Evolutionary conservation across 139 green algal genomes (phyloP), one percentile per base, ranked within the genome.

Genomic region (Coccomyxa sp.): DNA sequence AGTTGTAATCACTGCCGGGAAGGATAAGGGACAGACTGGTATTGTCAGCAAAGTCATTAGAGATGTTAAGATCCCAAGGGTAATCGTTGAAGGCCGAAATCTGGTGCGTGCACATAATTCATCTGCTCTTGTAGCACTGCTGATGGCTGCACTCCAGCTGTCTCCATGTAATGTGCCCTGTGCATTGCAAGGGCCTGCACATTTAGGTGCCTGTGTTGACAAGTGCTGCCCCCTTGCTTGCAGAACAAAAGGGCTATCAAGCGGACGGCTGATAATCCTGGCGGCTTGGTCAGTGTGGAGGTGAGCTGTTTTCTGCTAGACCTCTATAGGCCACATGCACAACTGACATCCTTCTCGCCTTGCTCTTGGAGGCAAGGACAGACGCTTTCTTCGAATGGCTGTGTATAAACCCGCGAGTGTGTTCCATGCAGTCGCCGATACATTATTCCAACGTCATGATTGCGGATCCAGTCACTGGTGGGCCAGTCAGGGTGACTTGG

Each of bases 391-490:
- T 16, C 31, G 27, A 63, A 27, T 81, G 13, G 38, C 30, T 63
- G 18, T 15, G n/a, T 23, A 9, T 3, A 32, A 79, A n/a, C 28
- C 1, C 21, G 10, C 75, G 21, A 58, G 75, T 79, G 17, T 66
- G 13, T 21, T 60, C 1, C 32, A 67, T 84, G 51, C 84, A 95
- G 87, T 81, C 86, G 9, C 91, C 93, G 16, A 68, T 98, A 27
- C 89, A 94, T 81, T 95, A 96, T 83, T 94, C 88, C 77, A 98
- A 97, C 81, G 91, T 98, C 0, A 67, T 77, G 13, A 80, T 98
- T 32, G 38, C 96, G 0, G 94, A 98, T 85, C 94, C 93, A 0
- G 82, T 90, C 16, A 96, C 88, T 9, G 89, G 87, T 14, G 75
- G 63, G 57, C 91, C 94, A 0, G 91, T 94, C 59, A 82, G 93